These are phyloP conservation scores for Amylostereum chailletii DNA, from an alignment of 1,284 basidiomycete genomes.

Conservation along the genomic window DNA sequence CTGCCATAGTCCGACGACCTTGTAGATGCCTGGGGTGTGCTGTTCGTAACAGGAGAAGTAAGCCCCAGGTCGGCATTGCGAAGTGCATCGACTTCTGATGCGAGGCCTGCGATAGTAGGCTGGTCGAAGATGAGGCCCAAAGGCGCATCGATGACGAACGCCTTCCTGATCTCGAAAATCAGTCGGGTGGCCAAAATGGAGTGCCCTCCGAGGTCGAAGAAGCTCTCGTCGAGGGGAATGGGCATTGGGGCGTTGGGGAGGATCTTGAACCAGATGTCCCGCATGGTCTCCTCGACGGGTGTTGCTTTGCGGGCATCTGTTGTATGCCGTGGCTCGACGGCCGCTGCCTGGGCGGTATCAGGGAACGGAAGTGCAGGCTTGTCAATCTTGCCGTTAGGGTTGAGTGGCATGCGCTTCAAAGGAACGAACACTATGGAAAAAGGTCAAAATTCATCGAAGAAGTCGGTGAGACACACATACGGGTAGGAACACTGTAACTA, in stretches of 20 bases:
- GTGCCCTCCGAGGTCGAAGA: constrained; percentile 98
- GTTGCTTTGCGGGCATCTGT: constrained; percentile 32
- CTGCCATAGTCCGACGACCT: constrained; percentile 51
- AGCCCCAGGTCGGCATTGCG: constrained; percentile 80
- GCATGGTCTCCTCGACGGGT: constrained; percentile 76
- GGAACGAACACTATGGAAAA: constrained; percentile 79
- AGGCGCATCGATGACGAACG: constrained; percentile 87
- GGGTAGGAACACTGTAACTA: constrained; percentile 83
- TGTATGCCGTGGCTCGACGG: constrained; percentile 21
- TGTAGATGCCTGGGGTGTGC: constrained; percentile 17
- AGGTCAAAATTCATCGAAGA: constrained; percentile 8
- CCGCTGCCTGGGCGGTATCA: constrained; percentile 77
- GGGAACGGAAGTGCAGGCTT: constrained; percentile 99
- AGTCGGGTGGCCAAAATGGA: constrained; percentile 96
- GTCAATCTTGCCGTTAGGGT: constrained; percentile 99
- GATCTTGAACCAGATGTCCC: constrained; percentile 76
- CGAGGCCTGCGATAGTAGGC: constrained; percentile 82
- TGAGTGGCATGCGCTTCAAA: constrained; percentile 91
- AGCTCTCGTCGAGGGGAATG: constrained; percentile 88
- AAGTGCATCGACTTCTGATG: constrained; percentile 71
- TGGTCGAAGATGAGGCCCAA: constrained; percentile 90
- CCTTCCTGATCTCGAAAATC: constrained; percentile 94
- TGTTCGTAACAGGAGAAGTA: constrained; percentile 26
- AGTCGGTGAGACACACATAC: constrained; percentile 32
- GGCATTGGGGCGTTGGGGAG: constrained; percentile 76